These are phyloP conservation scores for Plasmopara viticola DNA, from an alignment of 352 stramenopile species.

Conservation along the genomic window DNA sequence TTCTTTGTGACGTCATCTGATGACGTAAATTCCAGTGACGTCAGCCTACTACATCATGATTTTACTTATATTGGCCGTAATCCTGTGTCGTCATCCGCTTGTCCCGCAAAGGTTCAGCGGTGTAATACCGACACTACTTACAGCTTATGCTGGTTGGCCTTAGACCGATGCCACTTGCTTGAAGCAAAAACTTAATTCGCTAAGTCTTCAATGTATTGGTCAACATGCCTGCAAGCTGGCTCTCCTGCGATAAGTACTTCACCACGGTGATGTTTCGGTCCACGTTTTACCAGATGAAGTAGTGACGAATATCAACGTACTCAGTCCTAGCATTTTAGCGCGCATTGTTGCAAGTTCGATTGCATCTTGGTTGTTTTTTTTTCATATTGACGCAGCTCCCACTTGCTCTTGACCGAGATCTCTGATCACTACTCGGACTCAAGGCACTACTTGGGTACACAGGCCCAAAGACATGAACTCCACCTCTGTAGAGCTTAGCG, in stretches of 20 bases:
- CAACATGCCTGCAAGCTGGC: background rate
- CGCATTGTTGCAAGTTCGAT: constrained; percentile 5
- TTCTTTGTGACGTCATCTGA: background rate
- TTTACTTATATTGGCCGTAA: background rate
- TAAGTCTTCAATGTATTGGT: background rate
- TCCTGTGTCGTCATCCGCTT: background rate
- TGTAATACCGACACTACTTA: background rate
- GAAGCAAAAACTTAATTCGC: background rate
- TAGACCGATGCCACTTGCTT: background rate
- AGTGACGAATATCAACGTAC: constrained; percentile 1
- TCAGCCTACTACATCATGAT: background rate
- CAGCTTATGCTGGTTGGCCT: background rate
- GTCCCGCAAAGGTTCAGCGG: background rate
- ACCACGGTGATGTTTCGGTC: background rate
- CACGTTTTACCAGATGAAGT: constrained; percentile 4
- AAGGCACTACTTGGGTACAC: constrained; percentile 3
- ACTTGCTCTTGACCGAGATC: constrained; percentile 4
- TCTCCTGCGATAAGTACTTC: background rate
- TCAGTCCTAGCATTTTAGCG: constrained; percentile 1
- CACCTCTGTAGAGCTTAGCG: background rate
- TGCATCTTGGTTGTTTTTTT: constrained; percentile 4
- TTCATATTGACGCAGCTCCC: background rate
- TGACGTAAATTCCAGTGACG: background rate
- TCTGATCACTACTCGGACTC: background rate
- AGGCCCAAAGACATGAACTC: constrained; percentile 3